Percentiles rank a stretch among this genome's conserved stretches.
Evolutionary conservation across 2,329 filamentous ascomycete genomes (phyloP).

Genomic region (Colletotrichum tamarilloi): DNA sequence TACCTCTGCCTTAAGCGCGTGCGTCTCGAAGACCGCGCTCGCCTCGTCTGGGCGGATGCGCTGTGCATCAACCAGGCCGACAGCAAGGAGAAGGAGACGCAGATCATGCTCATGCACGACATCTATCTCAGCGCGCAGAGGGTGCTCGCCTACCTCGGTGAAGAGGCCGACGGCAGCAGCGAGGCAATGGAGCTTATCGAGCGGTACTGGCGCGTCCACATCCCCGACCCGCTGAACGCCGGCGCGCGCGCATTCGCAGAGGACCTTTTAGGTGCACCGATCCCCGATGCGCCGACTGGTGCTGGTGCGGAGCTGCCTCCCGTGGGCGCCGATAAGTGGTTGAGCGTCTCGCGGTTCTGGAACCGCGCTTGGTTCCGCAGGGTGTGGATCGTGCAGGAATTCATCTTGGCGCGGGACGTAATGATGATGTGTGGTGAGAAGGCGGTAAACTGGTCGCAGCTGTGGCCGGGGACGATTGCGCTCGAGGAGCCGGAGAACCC

Average conservation of each 20-base stretch:
- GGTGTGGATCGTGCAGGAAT: conserved; percentile 44
- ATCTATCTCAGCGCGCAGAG: conserved; percentile 39
- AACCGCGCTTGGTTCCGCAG: conserved; percentile 41
- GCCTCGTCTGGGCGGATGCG: conserved; percentile 38
- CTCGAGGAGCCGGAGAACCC: conserved; percentile 32
- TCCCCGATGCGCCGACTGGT: conserved; percentile 18
- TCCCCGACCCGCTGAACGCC: conserved; percentile 26
- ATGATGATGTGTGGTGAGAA: conserved; percentile 41
- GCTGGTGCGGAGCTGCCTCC: conserved; percentile 18
- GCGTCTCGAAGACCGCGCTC: conserved; percentile 15
- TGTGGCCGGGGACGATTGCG: conserved; percentile 32
- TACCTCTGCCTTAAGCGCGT: conserved; percentile 28
- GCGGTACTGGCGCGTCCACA: conserved; percentile 27
- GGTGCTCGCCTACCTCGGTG: conserved; percentile 44
- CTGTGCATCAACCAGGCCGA: conserved; percentile 39
- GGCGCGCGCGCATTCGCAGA: conserved; percentile 29
- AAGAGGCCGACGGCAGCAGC: conserved; percentile 27
- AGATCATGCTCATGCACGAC: conserved; percentile 34
- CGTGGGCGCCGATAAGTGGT: conserved; percentile 19
- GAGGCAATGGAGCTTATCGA: conserved; percentile 30
- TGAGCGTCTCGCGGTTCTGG: conserved; percentile 33
- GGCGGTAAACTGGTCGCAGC: conserved; percentile 14
- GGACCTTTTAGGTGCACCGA: conserved; percentile 1
- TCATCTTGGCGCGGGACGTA: conserved; percentile 37
- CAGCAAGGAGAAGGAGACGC: conserved; percentile 29